Evolutionary conservation across 345 rosid species (phyloP).

Genomic region (Citrus sinensis): DVS_A1.0 CM039161.1:20324501-20325000

Average conservation of each 20-base stretch:
- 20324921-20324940: background rate
- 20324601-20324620: constrained; percentile 18
- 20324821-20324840: background rate
- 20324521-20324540: background rate
- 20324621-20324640: constrained; percentile 20
- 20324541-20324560: constrained; percentile 13
- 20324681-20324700: background rate
- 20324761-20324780: background rate
- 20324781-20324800: background rate
- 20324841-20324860: constrained; percentile 4
- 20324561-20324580: background rate
- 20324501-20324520: constrained; percentile 17
- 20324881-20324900: constrained; percentile 28
- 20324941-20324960: background rate
- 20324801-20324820: constrained; percentile 18
- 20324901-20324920: background rate
- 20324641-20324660: constrained; percentile 17
- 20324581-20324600: background rate
- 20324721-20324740: constrained; percentile 17
- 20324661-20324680: background rate
- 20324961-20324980: constrained; percentile 8
- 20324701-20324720: background rate
- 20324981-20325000: background rate
- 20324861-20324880: constrained; percentile 23
- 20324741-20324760: background rate